phyloP scores from a whole-genome alignment of 1,284 basidiomycete species.

The Mycosarcoma mackinlayi region DNA sequence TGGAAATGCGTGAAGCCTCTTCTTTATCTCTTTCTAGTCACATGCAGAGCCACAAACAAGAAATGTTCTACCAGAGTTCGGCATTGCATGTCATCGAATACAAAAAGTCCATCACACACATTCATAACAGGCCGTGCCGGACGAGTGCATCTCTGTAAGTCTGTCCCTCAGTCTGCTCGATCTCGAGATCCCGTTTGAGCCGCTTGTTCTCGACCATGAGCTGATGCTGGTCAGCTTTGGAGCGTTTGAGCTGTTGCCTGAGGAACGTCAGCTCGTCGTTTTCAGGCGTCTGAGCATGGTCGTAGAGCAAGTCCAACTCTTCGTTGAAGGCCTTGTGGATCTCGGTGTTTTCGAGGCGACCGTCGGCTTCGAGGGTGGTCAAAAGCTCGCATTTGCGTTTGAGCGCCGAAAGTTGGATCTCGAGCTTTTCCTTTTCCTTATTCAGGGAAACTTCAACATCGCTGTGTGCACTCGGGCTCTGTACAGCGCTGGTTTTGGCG shows the following conservation, averaged over 20 bases:
- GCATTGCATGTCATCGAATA: neutral
- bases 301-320: slow-evolving; percentile 64
- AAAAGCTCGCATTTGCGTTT: slow-evolving; percentile 58
- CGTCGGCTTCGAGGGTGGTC: slow-evolving; percentile 61
- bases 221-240: slow-evolving; percentile 51
- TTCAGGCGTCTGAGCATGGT: slow-evolving; percentile 59
- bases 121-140: slow-evolving; percentile 39
- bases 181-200: slow-evolving; percentile 37
- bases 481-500: neutral
- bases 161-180: slow-evolving; percentile 25
- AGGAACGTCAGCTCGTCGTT: slow-evolving; percentile 50
- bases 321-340: slow-evolving; percentile 67
- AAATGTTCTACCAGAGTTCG: neutral
- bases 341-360: slow-evolving; percentile 64
- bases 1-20: slow-evolving; percentile 18
- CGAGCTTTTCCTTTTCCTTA: slow-evolving; percentile 31
- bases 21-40: neutral
- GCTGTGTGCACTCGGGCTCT: neutral
- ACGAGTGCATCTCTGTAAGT: slow-evolving; percentile 22
- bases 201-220: slow-evolving; percentile 46
- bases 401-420: slow-evolving; percentile 47
- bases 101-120: neutral
- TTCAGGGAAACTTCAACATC: neutral
- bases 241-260: slow-evolving; percentile 45
- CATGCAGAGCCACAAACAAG: neutral